Evolutionary conservation across 441 rosid genomes (phyloP), one percentile per base, ranked within the genome.

Genomic region (Gossypium schwendimanii): DNA sequence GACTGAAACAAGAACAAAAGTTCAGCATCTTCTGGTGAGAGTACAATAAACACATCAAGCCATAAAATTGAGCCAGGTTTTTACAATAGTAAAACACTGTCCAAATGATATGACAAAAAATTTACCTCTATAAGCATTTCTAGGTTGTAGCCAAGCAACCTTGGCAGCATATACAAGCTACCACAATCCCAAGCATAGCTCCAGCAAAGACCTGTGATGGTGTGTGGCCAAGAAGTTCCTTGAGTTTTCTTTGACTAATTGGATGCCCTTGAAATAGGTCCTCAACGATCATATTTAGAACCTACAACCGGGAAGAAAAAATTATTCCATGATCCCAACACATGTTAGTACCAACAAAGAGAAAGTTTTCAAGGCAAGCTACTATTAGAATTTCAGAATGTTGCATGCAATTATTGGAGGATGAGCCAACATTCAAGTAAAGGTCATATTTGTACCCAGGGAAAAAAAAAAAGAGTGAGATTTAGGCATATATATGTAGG

Each of bases 221-320:
- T 12, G 94, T 89, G 83, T 94, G 97, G 26, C 97, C 98, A 0
- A 91, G 91, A 71, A 91, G 84, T 77, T 94, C 98, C 83, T 91
- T 90, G 62, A 94, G 94, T 84, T 94, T 91, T 79, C 94, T 87
- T 79, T 91, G 87, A 76, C 98, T 90, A 44, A 94, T 89, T 2
- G 97, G 96, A 80, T 94, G 98, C 71, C 97, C 97, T 83, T 94
- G 88, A 76, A 94, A 94, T 80, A 94, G 75, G 76, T 90, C 96
- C 81, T 84, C 94, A 41, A 94, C 87, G 53, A 94, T 94, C 91
- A 91, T 75, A 80, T 91, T 89, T 23, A 93, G 92, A 72, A 93
- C 95, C 98, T 91, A 68, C 39, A 36, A 28, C 10, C 21, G 10
- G 39, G 9, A 59, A 44, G 18, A 55, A 63, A 33, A 2, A 47